Conservation (phyloP, 1,284 basidiomycete species). For the Coniophora puteana region DNA sequence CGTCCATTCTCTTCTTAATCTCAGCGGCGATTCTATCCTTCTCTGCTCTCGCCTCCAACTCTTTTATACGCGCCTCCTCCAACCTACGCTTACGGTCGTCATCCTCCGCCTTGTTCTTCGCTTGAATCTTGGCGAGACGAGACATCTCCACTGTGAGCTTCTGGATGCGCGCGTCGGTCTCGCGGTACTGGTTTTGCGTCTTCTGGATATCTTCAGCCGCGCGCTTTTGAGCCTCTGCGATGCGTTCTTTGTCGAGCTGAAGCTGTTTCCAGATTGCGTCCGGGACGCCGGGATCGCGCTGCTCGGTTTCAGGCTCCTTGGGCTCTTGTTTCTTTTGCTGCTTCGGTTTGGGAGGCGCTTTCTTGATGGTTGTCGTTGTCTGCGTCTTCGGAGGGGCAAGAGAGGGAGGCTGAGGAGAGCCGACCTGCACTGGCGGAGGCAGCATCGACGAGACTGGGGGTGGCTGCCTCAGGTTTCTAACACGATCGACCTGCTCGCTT, state of each 20-base stretch:
- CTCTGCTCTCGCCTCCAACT: constrained; percentile 16
- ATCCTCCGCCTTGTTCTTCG: constrained; percentile 12
- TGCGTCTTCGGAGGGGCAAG: constrained; percentile 1
- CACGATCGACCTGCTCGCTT: constrained; percentile 19
- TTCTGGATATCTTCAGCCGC: constrained; percentile 22
- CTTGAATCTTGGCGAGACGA: constrained; percentile 4
- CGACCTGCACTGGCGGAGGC: constrained; percentile 2
- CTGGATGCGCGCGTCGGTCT: constrained; percentile 3
- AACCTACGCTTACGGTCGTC: constrained; percentile 21
- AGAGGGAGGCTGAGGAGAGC: constrained; percentile 9
- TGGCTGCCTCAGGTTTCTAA: background rate
- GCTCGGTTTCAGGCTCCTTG: background rate
- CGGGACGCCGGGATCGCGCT: constrained; percentile 37
- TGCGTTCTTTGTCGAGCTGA: constrained; percentile 29
- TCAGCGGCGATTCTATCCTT: constrained; percentile 25
- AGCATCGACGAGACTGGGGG: background rate
- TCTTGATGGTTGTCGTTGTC: constrained; percentile 4
- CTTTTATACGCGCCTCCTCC: constrained; percentile 21
- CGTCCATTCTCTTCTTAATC: constrained; percentile 28
- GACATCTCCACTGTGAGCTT: no score
- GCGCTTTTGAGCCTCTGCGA: constrained; percentile 14
- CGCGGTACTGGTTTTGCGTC: constrained; percentile 12
- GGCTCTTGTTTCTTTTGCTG: background rate
- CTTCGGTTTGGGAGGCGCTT: constrained; percentile 4
- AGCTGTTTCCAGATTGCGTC: constrained; percentile 39